Evolutionary conservation across 2,329 filamentous ascomycete species (phyloP).

Genomic region (Penicillium freii): DNA sequence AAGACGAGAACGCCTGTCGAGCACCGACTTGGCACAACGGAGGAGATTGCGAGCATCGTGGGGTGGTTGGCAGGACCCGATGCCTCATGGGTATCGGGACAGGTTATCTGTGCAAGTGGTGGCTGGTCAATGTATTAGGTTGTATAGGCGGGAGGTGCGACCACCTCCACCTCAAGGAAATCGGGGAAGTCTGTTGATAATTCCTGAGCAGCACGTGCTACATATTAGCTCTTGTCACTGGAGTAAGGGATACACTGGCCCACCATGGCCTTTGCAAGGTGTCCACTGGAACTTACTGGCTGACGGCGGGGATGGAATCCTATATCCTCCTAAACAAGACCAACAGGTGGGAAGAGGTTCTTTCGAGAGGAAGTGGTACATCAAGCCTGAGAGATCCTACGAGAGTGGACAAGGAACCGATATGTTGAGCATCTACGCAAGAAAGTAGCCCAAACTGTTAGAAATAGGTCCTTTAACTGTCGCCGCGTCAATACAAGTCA

Average conservation of each 20-base stretch:
- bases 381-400: too few species aligned
- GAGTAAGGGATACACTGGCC: background rate
- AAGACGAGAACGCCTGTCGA: background rate
- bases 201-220: background rate
- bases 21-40: background rate
- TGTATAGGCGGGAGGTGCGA: background rate
- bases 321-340: too few species aligned
- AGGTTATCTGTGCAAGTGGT: background rate
- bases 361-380: too few species aligned
- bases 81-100: background rate
- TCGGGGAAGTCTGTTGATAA: background rate
- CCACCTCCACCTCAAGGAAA: background rate
- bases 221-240: conserved; percentile 10
- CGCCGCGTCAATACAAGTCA: too few species aligned
- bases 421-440: too few species aligned
- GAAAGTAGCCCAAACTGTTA: too few species aligned
- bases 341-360: too few species aligned
- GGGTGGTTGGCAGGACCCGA: background rate
- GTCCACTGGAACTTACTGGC: too few species aligned
- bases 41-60: background rate
- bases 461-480: too few species aligned
- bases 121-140: background rate
- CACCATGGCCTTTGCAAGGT: too few species aligned
- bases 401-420: too few species aligned
- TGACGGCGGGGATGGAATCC: too few species aligned